A percentile compares a stretch with the other conserved stretches of the same genome.
Conservation (phyloP, 495 filamentous ascomycete genomes). For the Neurospora intermedia region DNA sequence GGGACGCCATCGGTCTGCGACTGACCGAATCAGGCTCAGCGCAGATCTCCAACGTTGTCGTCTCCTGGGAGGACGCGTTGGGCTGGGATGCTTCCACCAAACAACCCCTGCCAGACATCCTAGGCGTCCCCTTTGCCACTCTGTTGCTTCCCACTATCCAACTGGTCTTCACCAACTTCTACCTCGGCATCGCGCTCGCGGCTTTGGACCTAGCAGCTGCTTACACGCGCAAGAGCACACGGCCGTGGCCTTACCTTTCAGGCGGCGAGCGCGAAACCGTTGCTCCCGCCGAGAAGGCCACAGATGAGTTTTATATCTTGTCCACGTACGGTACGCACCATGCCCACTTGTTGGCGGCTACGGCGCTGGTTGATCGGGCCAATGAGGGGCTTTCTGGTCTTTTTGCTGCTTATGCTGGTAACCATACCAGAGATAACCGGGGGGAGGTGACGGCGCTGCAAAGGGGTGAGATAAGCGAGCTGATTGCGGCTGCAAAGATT, state of each 20-base stretch:
- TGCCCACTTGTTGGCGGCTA: constrained; percentile 46
- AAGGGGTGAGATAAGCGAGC: constrained; percentile 48
- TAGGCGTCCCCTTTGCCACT: constrained; percentile 39
- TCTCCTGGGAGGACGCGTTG: constrained; percentile 46
- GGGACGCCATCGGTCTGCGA: constrained; percentile 50
- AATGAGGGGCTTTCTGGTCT: constrained; percentile 33
- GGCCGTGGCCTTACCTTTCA: constrained; percentile 43
- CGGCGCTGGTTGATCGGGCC: constrained; percentile 43
- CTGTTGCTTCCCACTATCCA: constrained; percentile 50
- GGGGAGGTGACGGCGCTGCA: constrained; percentile 28
- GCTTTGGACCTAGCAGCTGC: constrained; percentile 37
- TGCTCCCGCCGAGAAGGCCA: constrained; percentile 21
- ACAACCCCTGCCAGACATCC: constrained; percentile 20
- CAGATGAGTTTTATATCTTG: constrained; percentile 53
- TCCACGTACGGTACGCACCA: constrained; percentile 49
- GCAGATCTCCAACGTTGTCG: constrained; percentile 43
- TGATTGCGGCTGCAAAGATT: constrained; percentile 49
- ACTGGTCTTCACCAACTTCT: constrained; percentile 52
- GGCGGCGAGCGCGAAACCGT: constrained; percentile 31
- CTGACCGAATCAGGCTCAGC: constrained; percentile 50
- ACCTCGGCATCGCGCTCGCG: constrained; percentile 48
- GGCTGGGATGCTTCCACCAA: constrained; percentile 42
- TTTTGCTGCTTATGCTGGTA: constrained; percentile 15
- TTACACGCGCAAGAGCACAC: constrained; percentile 42
- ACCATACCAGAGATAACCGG: no score